phyloP scores from a whole-genome alignment of 2,329 filamentous ascomycete genomes.

The Sclerotinia sclerotiorum region DNA sequence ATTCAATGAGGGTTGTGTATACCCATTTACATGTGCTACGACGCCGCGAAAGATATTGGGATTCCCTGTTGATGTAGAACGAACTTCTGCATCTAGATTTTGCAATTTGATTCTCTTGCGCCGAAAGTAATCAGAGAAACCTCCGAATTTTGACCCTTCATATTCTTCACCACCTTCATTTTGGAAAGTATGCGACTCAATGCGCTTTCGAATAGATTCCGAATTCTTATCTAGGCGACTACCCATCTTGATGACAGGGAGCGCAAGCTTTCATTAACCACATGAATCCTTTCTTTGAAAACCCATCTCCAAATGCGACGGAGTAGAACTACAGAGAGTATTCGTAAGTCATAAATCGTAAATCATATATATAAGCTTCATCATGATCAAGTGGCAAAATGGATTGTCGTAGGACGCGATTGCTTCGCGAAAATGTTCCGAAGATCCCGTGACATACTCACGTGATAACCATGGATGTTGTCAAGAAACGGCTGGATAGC shows the following conservation, averaged over 20 bases:
- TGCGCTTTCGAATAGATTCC: constrained; percentile 60
- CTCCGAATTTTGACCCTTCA: constrained; percentile 79
- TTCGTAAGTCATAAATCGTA: neutral
- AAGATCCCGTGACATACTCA: too few relatives aligned
- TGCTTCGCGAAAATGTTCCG: too few relatives aligned
- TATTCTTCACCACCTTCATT: constrained; percentile 91
- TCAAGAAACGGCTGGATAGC: too few relatives aligned
- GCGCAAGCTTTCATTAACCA: neutral
- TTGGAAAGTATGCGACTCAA: constrained; percentile 68
- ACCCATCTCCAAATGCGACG: neutral
- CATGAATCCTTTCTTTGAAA: neutral
- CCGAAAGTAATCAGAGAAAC: constrained; percentile 87
- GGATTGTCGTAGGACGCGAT: neutral
- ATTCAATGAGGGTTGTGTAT: constrained; percentile 89
- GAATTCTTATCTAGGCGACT: constrained; percentile 63
- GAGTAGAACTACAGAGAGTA: neutral
- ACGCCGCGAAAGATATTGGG: constrained; percentile 88
- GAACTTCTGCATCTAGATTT: constrained; percentile 83
- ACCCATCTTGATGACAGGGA: constrained; percentile 48
- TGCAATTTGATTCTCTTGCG: constrained; percentile 97
- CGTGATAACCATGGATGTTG: too few relatives aligned
- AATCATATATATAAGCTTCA: neutral
- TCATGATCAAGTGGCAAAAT: neutral
- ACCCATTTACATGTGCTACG: constrained; percentile 90
- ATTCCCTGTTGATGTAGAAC: constrained; percentile 65